Evolutionary conservation across 805 yeast species (phyloP), one percentile per base, ranked within the genome.

Genomic region (Metschnikowia continentalis): DNA sequence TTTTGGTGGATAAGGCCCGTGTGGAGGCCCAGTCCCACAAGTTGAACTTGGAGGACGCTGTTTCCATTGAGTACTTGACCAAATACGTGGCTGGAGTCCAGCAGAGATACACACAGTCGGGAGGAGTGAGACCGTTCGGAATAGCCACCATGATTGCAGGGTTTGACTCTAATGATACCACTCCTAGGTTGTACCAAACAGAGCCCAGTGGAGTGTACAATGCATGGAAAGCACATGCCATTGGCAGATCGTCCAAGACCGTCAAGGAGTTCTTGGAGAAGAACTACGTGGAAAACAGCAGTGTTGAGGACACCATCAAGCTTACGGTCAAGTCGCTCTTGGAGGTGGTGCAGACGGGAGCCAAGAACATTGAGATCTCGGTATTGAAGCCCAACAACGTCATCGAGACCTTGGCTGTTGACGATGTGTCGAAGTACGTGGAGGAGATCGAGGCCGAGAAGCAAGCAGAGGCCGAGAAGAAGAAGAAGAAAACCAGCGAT

Each of bases 101-200:
- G 71, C 99, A 94, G 69, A 82, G 85, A 69, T 94, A 92, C 72
- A 94, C 99, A 5, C 99, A 94, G 71, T 84, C 95, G 46, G 99
- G 99, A 59, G 99, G 99, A 70, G 97, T 94, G 23, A 82, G 99
- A 70, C 99, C 99, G 19, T 94, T 94, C 68, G 99, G 99, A 52
- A 88, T 94, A 60, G 86, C 97, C 47, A 94, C 97, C 30, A 76
- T 94, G 62, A 88, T 94, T 67, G 96, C 96, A 22, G 99, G 99
- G 1, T 94, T 94, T 63, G 98, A 94, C 72, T 84, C 85, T 49
- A 84, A 86, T 63, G 96, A 90, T 70, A 71, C 70, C 20, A 80
- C 77, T 33, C 97, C 98, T 42, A 84, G 81, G 66, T 79, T 94
- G 58, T 94, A 85, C 72, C 95, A 88, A 69, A 94, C 99, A 11